A percentile compares a stretch with the other conserved stretches of the same genome.
These are phyloP conservation scores for Luzula sylvatica DNA, from an alignment of 176 grass and related monocot species.

Conservation along the genomic window DNA sequence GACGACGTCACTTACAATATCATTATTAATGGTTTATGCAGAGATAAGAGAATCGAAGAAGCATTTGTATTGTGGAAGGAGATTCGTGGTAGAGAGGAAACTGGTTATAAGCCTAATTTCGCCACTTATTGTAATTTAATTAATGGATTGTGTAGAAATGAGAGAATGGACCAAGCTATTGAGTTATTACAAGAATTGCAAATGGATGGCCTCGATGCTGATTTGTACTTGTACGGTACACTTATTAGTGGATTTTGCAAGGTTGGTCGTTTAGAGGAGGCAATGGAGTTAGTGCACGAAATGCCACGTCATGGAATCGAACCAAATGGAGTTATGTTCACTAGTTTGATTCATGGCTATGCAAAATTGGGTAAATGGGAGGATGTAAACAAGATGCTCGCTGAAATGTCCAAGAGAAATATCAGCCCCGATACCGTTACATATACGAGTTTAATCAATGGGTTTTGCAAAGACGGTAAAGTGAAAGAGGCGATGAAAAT, in stretches of 20 bases:
- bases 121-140: conserved; percentile 28
- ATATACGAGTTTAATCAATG: conserved; percentile 24
- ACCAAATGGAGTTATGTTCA: conserved; percentile 1
- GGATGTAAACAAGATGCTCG: conserved; percentile 6
- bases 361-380: conserved; percentile 15
- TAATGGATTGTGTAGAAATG: conserved; percentile 22
- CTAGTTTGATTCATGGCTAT: conserved; percentile 9
- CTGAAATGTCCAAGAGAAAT: conserved; percentile 10
- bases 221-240: conserved; percentile 20
- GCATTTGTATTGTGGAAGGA: too few species aligned
- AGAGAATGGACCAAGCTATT: conserved; percentile 16
- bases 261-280: conserved; percentile 20
- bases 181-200: conserved; percentile 17
- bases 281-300: conserved; percentile 23
- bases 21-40: conserved; percentile 22
- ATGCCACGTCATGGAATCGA: conserved; percentile 1
- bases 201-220: neutral
- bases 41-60: conserved; percentile 18
- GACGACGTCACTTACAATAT: conserved; percentile 27
- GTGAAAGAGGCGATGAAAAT: conserved; percentile 9
- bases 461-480: conserved; percentile 33
- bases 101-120: conserved; percentile 6
- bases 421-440: neutral
- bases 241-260: conserved; percentile 17
- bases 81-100: too few species aligned